Conservation (phyloP, 257 asterid genomes). For the Capsicum baccatum region DNA sequence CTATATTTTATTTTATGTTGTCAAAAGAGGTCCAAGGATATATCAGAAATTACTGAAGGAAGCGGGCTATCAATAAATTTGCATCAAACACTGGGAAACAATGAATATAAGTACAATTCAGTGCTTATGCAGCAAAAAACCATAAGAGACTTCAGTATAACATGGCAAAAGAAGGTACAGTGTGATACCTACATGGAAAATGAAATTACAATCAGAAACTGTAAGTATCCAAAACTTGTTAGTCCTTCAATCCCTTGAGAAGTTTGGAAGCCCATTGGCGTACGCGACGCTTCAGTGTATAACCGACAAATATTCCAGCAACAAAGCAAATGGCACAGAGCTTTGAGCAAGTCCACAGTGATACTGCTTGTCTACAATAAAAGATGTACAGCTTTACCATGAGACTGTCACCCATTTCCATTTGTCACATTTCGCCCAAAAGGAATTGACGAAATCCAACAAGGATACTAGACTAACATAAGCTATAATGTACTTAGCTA, state of each 20-base stretch:
- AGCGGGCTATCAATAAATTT: slow-evolving; percentile 8
- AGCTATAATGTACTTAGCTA: neutral
- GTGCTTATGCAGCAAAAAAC: neutral
- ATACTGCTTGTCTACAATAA: slow-evolving; percentile 59
- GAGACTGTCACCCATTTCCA: neutral
- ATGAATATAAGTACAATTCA: neutral
- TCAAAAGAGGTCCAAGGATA: neutral
- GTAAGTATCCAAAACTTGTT: neutral
- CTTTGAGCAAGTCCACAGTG: slow-evolving; percentile 82
- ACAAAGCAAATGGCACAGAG: slow-evolving; percentile 74
- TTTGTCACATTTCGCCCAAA: neutral
- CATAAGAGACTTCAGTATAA: neutral
- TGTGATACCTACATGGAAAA: slow-evolving; percentile 24
- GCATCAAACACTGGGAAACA: slow-evolving; percentile 7
- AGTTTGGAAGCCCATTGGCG: slow-evolving; percentile 75
- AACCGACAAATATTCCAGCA: slow-evolving; percentile 80
- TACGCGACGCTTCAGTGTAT: slow-evolving; percentile 79
- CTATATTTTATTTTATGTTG: neutral
- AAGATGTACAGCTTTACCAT: slow-evolving; percentile 30
- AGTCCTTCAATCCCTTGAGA: slow-evolving; percentile 61
- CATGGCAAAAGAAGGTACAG: neutral
- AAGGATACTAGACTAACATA: neutral
- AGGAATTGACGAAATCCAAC: neutral
- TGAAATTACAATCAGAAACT: slow-evolving; percentile 10
- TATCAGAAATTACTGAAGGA: neutral